phyloP scores from a whole-genome alignment of 805 yeast species.

The Zygosaccharomyces bailii region DNA sequence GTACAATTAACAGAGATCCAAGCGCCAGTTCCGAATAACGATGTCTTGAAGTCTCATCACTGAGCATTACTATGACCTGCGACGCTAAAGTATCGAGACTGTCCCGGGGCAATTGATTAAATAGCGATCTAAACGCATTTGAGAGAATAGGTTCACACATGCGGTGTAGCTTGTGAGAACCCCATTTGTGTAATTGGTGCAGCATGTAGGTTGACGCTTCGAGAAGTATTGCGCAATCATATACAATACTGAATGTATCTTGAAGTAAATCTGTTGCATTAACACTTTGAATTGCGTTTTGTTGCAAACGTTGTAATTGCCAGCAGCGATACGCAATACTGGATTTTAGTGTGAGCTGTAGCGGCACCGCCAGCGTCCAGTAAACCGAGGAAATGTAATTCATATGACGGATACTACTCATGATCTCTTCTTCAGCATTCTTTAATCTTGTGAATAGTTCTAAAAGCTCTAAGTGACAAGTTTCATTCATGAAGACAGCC shows the following conservation, averaged over 20 bases:
- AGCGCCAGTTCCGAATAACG: conserved; percentile 3
- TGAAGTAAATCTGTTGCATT: conserved; percentile 1
- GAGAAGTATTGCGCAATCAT: background rate
- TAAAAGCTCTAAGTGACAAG: background rate
- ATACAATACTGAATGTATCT: background rate
- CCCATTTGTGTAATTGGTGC: background rate
- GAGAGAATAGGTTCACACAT: conserved; percentile 1
- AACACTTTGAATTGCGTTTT: background rate
- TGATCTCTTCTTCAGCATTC: background rate
- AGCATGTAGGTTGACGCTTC: conserved; percentile 6
- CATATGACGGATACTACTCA: background rate
- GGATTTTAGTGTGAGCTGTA: conserved; percentile 4
- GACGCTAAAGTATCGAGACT: background rate
- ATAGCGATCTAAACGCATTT: background rate
- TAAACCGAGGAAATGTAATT: conserved; percentile 1
- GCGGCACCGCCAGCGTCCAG: conserved; percentile 2
- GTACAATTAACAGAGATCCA: conserved; percentile 1
- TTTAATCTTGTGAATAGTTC: background rate
- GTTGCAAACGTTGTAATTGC: conserved; percentile 2
- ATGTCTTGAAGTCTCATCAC: background rate
- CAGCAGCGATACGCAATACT: conserved; percentile 3
- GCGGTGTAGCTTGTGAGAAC: background rate
- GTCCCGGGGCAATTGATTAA: conserved; percentile 1
- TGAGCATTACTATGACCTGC: background rate
- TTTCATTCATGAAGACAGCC: background rate